Base-by-base conservation (phyloP, 495 filamentous ascomycete genomes). In the Haplographium delicatum region DNA sequence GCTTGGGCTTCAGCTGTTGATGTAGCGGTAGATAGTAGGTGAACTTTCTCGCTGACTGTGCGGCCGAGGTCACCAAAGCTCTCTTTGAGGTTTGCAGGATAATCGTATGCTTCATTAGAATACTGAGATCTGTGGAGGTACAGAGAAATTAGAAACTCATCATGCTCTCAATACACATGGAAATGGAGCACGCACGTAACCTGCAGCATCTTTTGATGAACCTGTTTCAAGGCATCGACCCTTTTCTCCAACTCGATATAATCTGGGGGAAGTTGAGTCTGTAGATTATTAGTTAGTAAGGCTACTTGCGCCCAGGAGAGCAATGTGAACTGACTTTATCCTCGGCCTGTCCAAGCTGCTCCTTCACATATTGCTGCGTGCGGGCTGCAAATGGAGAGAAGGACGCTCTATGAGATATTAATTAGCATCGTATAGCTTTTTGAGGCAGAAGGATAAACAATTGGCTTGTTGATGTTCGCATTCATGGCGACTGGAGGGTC, bases 171-270 rank as follows among this genome's bases (percentile, higher is more conserved):
- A n/a, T n/a, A n/a, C n/a, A n/a, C n/a, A n/a, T n/a, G n/a, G n/a
- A n/a, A n/a, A 30, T 5, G 15, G 27, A 28, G n/a, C 42, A 80
- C 89, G 66, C 75, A 96, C 91, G 93, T 97, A 64, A 96, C 94
- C 48, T 87, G 80, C 37, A 98, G 81, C 71, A 98, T 84, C 76
- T 95, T 93, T 72, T 95, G 89, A 65, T 98, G 93, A 31, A 93
- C 91, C 61, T 86, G 84, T 78, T 95, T 97, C 63, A 98, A 75
- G 53, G 93, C 93, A 82, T 98, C 93, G 65, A 98, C 89, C 56
- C 94, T 83, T 77, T 96, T 96, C 82, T 98, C 93, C 44, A 98
- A 87, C 70, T 97, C 90, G 62, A 96, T 85, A 68, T 97, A 98
- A 65, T 97, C 94, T 61, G 91, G 83, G 15, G 94, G 94, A 23